phyloP scores from a whole-genome alignment of 83 land plant genomes.

The Thuja plicata region DNA sequence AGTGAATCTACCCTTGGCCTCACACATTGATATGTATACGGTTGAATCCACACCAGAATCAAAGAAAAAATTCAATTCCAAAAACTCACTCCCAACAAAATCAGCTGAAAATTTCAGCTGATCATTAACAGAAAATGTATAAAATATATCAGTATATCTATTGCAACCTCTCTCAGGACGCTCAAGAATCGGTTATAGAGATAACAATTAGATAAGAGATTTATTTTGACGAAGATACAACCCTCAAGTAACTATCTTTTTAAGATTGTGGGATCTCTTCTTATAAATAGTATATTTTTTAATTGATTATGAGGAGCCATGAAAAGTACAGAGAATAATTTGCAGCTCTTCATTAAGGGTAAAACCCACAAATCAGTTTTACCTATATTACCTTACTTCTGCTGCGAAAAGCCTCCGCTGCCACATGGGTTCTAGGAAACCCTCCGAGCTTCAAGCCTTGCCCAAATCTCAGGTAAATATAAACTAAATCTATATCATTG shows the following conservation, averaged over 20 bases:
- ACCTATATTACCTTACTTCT: slow-evolving; percentile 71
- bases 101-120: neutral
- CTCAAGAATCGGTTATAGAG: too few species aligned
- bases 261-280: too few species aligned
- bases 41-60: neutral
- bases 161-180: too few species aligned
- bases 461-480: slow-evolving; percentile 81
- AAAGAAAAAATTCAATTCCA: neutral
- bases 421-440: slow-evolving; percentile 31
- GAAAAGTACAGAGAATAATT: too few species aligned
- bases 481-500: neutral
- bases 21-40: neutral
- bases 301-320: too few species aligned
- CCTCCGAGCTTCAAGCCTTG: slow-evolving; percentile 58
- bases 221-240: too few species aligned
- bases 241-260: too few species aligned
- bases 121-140: neutral
- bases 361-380: too few species aligned
- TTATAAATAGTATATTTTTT: too few species aligned
- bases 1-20: neutral
- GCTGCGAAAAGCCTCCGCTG: slow-evolving; percentile 36
- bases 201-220: too few species aligned
- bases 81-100: neutral
- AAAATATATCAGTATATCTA: neutral
- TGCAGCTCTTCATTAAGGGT: too few species aligned